These are phyloP conservation scores for Echinosophora koreensis DNA, from an alignment of 306 rosid genomes.

Conservation along the genomic window DNA sequence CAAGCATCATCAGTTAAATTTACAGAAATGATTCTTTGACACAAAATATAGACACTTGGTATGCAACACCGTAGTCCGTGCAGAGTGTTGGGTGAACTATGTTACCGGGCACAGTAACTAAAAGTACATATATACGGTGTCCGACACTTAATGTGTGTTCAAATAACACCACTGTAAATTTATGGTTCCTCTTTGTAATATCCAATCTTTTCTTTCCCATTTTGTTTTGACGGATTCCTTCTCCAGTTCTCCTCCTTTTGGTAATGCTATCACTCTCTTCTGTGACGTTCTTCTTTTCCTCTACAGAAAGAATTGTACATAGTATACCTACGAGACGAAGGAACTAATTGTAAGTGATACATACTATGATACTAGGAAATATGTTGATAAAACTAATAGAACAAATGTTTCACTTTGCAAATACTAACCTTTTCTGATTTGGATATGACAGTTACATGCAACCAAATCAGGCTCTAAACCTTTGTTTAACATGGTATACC, in stretches of 20 bases:
- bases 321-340: background rate
- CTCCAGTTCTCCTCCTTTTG: conserved; percentile 20
- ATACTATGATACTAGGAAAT: background rate
- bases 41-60: too few relatives aligned
- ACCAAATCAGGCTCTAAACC: conserved; percentile 65
- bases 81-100: too few relatives aligned
- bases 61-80: too few relatives aligned
- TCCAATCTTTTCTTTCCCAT: conserved; percentile 20
- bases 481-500: conserved; percentile 60
- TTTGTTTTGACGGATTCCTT: conserved; percentile 9
- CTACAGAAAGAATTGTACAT: conserved; percentile 17
- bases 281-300: conserved; percentile 3
- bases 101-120: too few relatives aligned
- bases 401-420: conserved; percentile 22
- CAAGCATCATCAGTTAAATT: background rate
- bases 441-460: conserved; percentile 52
- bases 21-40: background rate
- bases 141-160: too few relatives aligned
- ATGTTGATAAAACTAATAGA: conserved; percentile 18
- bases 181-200: background rate
- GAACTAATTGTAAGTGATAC: conserved; percentile 6
- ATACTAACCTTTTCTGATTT: conserved; percentile 38
- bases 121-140: too few relatives aligned
- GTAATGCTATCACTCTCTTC: conserved; percentile 13
- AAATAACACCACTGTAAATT: background rate